These are phyloP conservation scores for Hagleromyces aurorensis DNA, from an alignment of 805 yeast genomes.

Conservation along the genomic window DNA sequence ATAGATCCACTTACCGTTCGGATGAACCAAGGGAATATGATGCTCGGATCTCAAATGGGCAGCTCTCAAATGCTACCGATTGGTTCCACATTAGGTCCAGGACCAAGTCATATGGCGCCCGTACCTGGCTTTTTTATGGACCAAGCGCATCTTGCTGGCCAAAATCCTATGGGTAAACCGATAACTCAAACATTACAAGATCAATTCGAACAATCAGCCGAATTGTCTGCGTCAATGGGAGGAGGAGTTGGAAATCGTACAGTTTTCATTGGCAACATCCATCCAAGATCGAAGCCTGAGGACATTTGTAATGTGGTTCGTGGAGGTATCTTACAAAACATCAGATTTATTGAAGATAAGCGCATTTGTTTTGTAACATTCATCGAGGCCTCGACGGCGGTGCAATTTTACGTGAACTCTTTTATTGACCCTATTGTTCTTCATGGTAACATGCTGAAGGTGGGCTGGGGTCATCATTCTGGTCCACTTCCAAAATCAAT, in stretches of 20 bases:
- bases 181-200: constrained; percentile 26
- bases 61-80: constrained; percentile 5
- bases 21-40: no score
- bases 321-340: constrained; percentile 64
- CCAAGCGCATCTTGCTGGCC: constrained; percentile 10
- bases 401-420: constrained; percentile 54
- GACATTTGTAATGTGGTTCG: constrained; percentile 70
- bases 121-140: constrained; percentile 14
- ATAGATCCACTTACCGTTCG: no score
- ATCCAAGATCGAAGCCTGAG: constrained; percentile 55
- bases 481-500: constrained; percentile 54
- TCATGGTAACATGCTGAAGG: constrained; percentile 52
- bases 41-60: no score
- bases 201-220: constrained; percentile 23
- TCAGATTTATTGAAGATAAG: constrained; percentile 44
- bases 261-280: constrained; percentile 59
- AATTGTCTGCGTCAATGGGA: constrained; percentile 27
- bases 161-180: constrained; percentile 14
- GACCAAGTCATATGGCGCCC: no score
- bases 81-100: no score
- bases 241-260: constrained; percentile 50
- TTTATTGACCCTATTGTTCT: constrained; percentile 51
- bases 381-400: constrained; percentile 55
- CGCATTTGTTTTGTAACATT: constrained; percentile 64
- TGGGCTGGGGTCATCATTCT: constrained; percentile 66